Base-by-base conservation (phyloP, 768 basidiomycete genomes). In the Pleurotus cornucopiae region DNA sequence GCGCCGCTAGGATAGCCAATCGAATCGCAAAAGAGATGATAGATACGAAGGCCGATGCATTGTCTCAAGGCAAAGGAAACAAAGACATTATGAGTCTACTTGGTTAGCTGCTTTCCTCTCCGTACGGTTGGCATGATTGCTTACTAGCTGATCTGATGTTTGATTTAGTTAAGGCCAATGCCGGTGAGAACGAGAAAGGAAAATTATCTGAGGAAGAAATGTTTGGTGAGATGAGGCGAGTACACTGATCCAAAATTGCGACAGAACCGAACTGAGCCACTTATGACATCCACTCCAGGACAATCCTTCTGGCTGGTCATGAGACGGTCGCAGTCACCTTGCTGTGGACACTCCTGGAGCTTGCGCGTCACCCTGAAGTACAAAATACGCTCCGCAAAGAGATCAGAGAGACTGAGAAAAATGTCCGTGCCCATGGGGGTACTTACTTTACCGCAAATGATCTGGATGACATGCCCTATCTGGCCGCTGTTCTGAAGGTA, bases 301-400 rank as follows among this genome's bases (percentile, higher is more conserved):
- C 76, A 20, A 74, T 80, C 9, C 61, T 79, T 9, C 60, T 81
- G 9, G 77, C 77, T 40, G 78, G 77, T 1, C 80, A 88, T 64
- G 86, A 86, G 64, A 87, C 85, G 3, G 83, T 80, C 49, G 77
- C 86, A 3, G 81, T 76, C 38, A 74, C 78, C 1, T 52, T 86
- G 26, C 74, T 76, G 54, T 91, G 86, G 85, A 75, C 80, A 5
- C 67, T 91, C 6, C 72, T 85, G 54, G 83, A 85, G 60, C 74
- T 93, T 3, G 78, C 85, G 2, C 76, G 73, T 40, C 69, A 83
- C 58, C 83, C 79, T 0, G 72, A 81, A 16, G 66, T 83, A 2
- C 89, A 93, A 64, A 67, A 69, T 2, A 77, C 74, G 45, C 79
- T 91, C 14, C 81, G 90, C 9, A 70, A 73, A 0, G 89, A 91